Evolutionary conservation across 495 filamentous ascomycete species (phyloP), one percentile per base, ranked within the genome.

Genomic region (Penicillium manginii): DNA sequence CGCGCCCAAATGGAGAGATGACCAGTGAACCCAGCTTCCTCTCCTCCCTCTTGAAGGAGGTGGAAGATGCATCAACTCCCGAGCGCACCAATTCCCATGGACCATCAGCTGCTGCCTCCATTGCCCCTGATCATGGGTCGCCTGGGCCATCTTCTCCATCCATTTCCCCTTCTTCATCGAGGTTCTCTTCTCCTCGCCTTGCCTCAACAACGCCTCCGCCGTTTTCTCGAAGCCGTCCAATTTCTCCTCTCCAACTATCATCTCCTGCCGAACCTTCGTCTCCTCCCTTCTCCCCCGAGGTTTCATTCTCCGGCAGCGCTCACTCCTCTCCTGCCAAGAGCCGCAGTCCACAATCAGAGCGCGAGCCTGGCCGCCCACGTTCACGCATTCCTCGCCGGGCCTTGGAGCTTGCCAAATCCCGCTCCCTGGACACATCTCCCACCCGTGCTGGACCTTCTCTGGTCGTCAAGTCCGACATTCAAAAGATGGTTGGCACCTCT

Each of bases 31-130:
- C 84, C 55, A 78, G 84, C 71, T 96, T 97, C 72, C 74, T 97
- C 4, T 87, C 90, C 39, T 92, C 91, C 0, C 79, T 97, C 14
- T 75, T 97, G 49, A 89, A 88, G 62, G 92, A 97, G 66, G 92
- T 97, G 0, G 91, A 96, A 71, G 85, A 84, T 62, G 86, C 88
- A 3, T 79, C 81, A 1, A 66, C 70, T 50, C 73, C 86, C 1
- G 83, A 84, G 32, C 84, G 84, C 49, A 78, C 69, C 15, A 70
- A 82, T 26, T 77, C 81, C 12, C 73, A 73, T 39, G 75, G 59
- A 67, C 78, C 57, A 64, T 83, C 67, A 62, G 82, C 61, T 63
- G 78, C 63, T 53, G 67, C 68, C 63, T 81, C 65, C 66, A 83
- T 66, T 52, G 71, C 68, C n/a, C 70, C 72, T 12, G 80, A 75